Conservation (phyloP, 208 protist genomes). For the Crithidia bombi region DNA sequence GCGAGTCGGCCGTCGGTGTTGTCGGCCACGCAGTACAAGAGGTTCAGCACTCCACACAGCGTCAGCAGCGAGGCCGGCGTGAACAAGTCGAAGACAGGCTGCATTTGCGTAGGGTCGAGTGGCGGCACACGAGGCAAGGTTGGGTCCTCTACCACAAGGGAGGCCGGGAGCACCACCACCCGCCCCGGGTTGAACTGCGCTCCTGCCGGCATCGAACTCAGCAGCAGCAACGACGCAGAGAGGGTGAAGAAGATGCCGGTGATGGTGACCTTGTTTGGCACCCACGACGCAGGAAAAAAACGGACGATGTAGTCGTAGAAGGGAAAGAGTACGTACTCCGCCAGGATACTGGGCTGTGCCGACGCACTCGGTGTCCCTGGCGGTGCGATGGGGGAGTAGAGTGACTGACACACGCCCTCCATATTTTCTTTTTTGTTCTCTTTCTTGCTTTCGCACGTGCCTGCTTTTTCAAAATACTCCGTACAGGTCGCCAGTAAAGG, state of each 20-base stretch:
- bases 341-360: constrained; percentile 67
- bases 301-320: constrained; percentile 80
- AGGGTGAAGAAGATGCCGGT: constrained; percentile 76
- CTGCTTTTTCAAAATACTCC: too few species aligned
- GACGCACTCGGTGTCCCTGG: constrained; percentile 39
- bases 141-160: constrained; percentile 36
- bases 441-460: neutral
- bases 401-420: neutral
- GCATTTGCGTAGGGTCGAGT: constrained; percentile 40
- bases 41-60: constrained; percentile 74
- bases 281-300: constrained; percentile 66
- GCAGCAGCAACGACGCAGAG: constrained; percentile 71
- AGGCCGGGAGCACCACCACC: constrained; percentile 50
- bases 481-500: too few species aligned
- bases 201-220: constrained; percentile 68
- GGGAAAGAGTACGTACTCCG: constrained; percentile 80
- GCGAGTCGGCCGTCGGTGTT: constrained; percentile 92
- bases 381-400: constrained; percentile 41
- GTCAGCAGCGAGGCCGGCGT: constrained; percentile 49
- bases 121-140: constrained; percentile 28
- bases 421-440: neutral
- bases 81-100: constrained; percentile 46
- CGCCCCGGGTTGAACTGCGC: constrained; percentile 62
- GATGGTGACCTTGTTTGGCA: constrained; percentile 86
- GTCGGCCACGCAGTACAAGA: constrained; percentile 89